A percentile compares a stretch with the other conserved stretches of the same genome.
These are phyloP conservation scores for Talaromyces albobiverticillius DNA, from an alignment of 2,329 filamentous ascomycete genomes.

Conservation along the genomic window DNA sequence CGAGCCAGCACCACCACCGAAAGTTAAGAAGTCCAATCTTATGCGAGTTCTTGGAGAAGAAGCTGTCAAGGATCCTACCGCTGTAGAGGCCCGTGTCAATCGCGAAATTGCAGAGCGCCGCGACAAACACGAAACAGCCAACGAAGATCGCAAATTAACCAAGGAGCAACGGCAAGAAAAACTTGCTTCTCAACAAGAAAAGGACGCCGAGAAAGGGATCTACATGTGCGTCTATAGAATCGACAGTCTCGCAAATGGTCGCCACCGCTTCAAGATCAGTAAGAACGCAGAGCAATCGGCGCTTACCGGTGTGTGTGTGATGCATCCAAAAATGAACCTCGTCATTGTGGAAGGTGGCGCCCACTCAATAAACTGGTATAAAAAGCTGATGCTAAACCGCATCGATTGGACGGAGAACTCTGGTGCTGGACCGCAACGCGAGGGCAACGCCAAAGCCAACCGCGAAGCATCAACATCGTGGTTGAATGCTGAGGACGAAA, in stretches of 20 bases:
- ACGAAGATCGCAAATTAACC: constrained; percentile 81
- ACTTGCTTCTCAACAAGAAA: constrained; percentile 74
- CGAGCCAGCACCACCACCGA: constrained; percentile 84
- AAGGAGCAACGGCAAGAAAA: constrained; percentile 88
- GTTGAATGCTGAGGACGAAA: constrained; percentile 75
- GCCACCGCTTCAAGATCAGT: constrained; percentile 89
- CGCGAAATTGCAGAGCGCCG: constrained; percentile 85
- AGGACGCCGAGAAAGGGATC: constrained; percentile 83
- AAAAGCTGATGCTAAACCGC: constrained; percentile 88
- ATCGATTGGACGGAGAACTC: constrained; percentile 94
- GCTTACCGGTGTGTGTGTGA: constrained; percentile 84
- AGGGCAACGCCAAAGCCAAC: constrained; percentile 46
- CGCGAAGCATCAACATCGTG: constrained; percentile 64
- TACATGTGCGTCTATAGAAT: constrained; percentile 86
- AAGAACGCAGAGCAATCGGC: constrained; percentile 87
- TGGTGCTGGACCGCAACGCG: constrained; percentile 53
- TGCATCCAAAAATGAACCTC: constrained; percentile 84
- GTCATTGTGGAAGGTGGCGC: constrained; percentile 89
- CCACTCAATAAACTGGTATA: constrained; percentile 79
- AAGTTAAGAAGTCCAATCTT: constrained; percentile 95
- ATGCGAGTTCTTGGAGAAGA: constrained; percentile 95
- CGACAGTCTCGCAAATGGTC: constrained; percentile 81
- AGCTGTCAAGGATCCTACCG: constrained; percentile 92
- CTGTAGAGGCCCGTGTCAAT: constrained; percentile 91
- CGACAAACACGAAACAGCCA: constrained; percentile 71